Evolutionary conservation across 106 monocot species (phyloP), one percentile per base, ranked within the genome.

Genomic region (Ottelia alismoides): DNA sequence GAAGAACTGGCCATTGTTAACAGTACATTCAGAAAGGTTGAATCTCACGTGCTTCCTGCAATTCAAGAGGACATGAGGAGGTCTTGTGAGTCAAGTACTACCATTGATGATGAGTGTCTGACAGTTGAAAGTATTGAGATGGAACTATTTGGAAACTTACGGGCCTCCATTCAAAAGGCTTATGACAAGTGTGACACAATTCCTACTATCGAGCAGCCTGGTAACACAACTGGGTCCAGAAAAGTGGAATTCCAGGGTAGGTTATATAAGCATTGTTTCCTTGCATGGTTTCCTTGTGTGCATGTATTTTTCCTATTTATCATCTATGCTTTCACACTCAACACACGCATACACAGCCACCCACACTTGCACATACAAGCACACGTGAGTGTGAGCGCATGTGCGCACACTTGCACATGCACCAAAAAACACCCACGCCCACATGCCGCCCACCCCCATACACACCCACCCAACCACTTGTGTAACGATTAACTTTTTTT

Each of bases 1-100:
- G 57, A 66, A 57, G 56, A 57, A 57, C 43, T 66, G 17, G 66
- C 56, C 31, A 49, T 31, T 25, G 49, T 48, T 22, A 66, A 66
- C 44, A 57, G 22, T 20, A 49, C 56, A 25, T 57, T 30, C 49
- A 35, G 22, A 9, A 57, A 57, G 21, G 17, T 17, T 2, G 28
- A 27, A 25, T 16, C 27, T 22, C 21, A 57, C 31, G 30, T 25
- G 16, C 31, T 66, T 1, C 30, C 49, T 18, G 11, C 24, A 49
- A 57, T 66, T 31, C 47, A 48, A 48, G 66, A 66, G 57, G 49
- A 56, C 57, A 11, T 14, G 5, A 65, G 52, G 3, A 47, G 50
- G 30, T 66, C 66, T 23, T 48, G 12, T 3, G 49, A 66, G 52
- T 63, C 63, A 24, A 63, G 2, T 43, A 20, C 35, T 53, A 52